Evolutionary conservation across 805 yeast species (phyloP).

Genomic region (Cyberlindnera euphorbiae): DNA sequence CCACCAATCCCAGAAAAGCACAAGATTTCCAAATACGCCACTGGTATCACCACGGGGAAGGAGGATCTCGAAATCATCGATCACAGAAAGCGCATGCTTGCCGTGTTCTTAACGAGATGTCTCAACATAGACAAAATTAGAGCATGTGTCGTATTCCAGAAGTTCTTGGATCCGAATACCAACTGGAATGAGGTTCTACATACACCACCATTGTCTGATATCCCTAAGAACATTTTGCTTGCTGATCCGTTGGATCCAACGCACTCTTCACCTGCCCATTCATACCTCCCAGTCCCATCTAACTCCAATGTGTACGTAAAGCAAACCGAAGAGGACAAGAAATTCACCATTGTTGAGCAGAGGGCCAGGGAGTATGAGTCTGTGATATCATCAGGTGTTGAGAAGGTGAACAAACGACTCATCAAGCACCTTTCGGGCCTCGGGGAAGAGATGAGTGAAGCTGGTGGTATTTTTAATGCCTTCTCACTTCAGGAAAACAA

Average conservation of each 20-base stretch:
- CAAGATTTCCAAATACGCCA: constrained; percentile 42
- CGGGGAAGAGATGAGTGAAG: constrained; percentile 61
- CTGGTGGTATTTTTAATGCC: constrained; percentile 64
- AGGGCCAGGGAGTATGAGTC: constrained; percentile 42
- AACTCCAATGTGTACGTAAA: constrained; percentile 24
- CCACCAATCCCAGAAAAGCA: constrained; percentile 95
- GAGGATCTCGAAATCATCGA: constrained; percentile 46
- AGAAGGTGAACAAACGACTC: constrained; percentile 51
- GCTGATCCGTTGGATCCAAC: constrained; percentile 61
- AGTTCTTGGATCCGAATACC: constrained; percentile 86
- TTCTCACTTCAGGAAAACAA: constrained; percentile 44
- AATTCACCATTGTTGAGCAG: constrained; percentile 37
- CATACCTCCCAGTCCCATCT: constrained; percentile 58
- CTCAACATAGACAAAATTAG: constrained; percentile 51
- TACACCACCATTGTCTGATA: constrained; percentile 46
- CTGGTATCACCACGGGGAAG: constrained; percentile 38
- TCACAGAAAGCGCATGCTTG: constrained; percentile 71
- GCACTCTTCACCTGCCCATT: constrained; percentile 52
- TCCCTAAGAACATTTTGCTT: constrained; percentile 50
- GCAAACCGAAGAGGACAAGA: constrained; percentile 32
- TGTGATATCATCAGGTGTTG: constrained; percentile 44
- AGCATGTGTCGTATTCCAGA: constrained; percentile 59
- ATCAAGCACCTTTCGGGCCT: constrained; percentile 47
- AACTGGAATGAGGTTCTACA: constrained; percentile 77
- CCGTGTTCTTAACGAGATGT: constrained; percentile 80